Evolutionary conservation across 148 eudicot species (phyloP), one percentile per base, ranked within the genome.

Genomic region (Camellia lanceoleosa): DNA sequence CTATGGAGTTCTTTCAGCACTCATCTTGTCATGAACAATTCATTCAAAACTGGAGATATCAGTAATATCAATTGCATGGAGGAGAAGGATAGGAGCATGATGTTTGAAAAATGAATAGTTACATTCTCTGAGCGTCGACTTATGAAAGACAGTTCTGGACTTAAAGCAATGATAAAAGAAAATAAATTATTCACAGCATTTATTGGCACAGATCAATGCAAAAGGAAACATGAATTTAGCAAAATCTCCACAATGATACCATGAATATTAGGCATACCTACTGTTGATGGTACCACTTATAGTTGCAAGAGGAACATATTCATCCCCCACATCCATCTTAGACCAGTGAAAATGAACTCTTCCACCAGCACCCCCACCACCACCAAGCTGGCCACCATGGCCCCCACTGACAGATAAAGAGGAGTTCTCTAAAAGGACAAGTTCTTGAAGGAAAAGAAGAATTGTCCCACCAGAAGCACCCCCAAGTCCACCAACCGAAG

Each of bases 271-370:
- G 72, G 63, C 82, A 78, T 93, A 93, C 97, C 95, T 88, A 64
- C 77, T 87, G 79, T 86, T 62, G 79, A 93, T 89, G 75, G 85
- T 71, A 66, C 97, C 93, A 74, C 87, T 81, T 68, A 93, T 78
- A 51, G 81, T 82, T 62, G 95, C 97, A 88, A 90, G 84, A 6
- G 95, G 93, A 68, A 90, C 76, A 78, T 93, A 93, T 80, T 91
- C 92, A 75, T 89, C 88, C 59, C 92, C 95, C 0, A 82, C 80
- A 71, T 84, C 86, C 73, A 93, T 89, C 81, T 88, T 87, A 54
- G 94, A 90, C 97, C 97, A 93, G 84, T 93, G 97, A 79, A 93
- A 93, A 89, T 93, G 97, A 79, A 93, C 87, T 84, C 97, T 86
- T 74, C 97, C 97, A 68, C 97, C 97, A 16, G 95, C 97, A 5